Evolutionary conservation across 768 basidiomycete genomes (phyloP), one percentile per base, ranked within the genome.

Genomic region (Infundibulicybe gibba): DNA sequence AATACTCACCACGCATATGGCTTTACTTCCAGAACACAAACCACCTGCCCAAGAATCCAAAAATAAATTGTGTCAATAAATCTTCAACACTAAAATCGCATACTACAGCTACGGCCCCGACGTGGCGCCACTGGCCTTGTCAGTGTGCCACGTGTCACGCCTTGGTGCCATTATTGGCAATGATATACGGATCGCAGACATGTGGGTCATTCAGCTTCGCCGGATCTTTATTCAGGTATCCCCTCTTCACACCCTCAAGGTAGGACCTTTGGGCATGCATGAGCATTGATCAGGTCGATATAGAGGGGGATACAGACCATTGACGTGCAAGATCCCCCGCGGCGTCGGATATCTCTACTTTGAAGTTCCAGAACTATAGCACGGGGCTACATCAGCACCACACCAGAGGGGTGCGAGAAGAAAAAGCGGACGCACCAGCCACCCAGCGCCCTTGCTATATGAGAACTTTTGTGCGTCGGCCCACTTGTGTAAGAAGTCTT

Each of bases 401-500:
- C 3, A 19, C 32, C 13, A 34, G 25, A 5, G n/a, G n/a, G 13
- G n/a, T 25, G n/a, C 20, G 13, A 39, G 16, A 49, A 5, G 12
- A 16, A 21, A 25, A 9, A 21, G 34, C 21, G 17, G 40, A 70
- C 81, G 64, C 52, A 85, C 83, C 35, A 87, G 71, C 84, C 85
- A 87, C 20, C 85, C 85, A 2, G 74, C 72, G 31, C 74, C 71
- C 49, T 83, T 63, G 45, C 74, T 71, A 44, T 87, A 87, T 1
- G 76, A 69, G 33, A 79, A 62, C 60, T 88, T 88, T 61, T 88
- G 86, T 19, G 86, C 83, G 53, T 88, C 87, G 10, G 84, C 86
- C 86, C 86, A 87, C 56, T 83, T 63, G 48, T 43, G 50, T 37
- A 87, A 60, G 68, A 88, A 87, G 0, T 58, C 73, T 44, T 86